Evolutionary conservation across 2,329 filamentous ascomycete genomes (phyloP), one percentile per base, ranked within the genome.

Genomic region (Diplodia intermedia): DNA sequence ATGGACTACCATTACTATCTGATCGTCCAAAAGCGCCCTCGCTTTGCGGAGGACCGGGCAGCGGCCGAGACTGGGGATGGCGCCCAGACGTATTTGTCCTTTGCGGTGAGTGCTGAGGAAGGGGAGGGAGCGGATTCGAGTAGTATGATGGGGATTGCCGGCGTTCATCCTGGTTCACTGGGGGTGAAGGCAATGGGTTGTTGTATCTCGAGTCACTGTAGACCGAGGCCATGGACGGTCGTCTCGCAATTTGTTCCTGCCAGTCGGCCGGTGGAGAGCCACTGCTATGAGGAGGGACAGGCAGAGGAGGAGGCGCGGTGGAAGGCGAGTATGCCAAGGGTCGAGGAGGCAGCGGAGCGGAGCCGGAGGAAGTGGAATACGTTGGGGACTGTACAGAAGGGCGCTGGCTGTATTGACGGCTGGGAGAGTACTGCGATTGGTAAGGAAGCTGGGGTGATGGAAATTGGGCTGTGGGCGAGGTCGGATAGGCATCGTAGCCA

Each of bases 11-110:
- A 80, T 78, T 66, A 47, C 66, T 61, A 52, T 68, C 56, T n/a
- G 66, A 47, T 52, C 52, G 26, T 55, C 43, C 60, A 29, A 36
- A 65, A 65, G 50, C 70, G 56, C 83, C 82, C 2, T 79, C 79
- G 36, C 85, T 84, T 49, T 80, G 73, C 1, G 86, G 86, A 11
- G 85, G 84, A 0, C 86, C 86, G 2, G 87, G 88, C n/a, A 89
- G 79, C 40, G 88, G 87, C 29, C 88, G 81, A 9, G 85, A 77
- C 57, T 86, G 83, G 8, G 85, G 86, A 75, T 89, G 86, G 66
- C 86, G 83, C 26, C 82, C 84, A 8, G 85, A 73, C 0, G 86
- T 86, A 70, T 84, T 82, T 2, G 81, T 83, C 70, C 84, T 80
- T 67, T 83, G 81, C 18, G 84, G 84, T 1, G 82, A 82, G 47